Evolutionary conservation across 129 eudicot species (phyloP), one percentile per base, ranked within the genome.

Genomic region (Tagetes patula): DNA sequence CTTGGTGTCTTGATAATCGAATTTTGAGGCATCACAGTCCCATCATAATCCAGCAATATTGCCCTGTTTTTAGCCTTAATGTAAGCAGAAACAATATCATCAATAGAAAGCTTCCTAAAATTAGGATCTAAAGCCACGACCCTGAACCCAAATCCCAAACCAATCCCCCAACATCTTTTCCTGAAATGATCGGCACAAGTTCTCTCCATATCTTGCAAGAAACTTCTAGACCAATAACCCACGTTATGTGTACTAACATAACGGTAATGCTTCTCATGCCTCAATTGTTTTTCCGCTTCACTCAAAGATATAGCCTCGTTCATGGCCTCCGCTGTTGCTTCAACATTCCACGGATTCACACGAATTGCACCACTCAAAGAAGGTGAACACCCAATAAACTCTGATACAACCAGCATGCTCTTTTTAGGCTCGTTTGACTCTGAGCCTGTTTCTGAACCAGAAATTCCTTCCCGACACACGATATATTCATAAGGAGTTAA

Each of bases 371-470:
- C 97, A 83, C 96, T 91, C 12, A 91, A 74, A 12, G 97, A 91
- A 55, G 97, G 97, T 47, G 97, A 91, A 78, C 97, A 91, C 74
- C 97, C 97, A 3, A 91, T 86, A 62, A 91, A 91, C 77, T 88
- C 97, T 4, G 97, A 92, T 42, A 92, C 88, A 55, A 92, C 96
- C 78, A 92, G 70, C 97, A 88, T 92, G 81, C 97, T 92, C 83
- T 87, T 88, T 71, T 82, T 87, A 9, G 87, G 91, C 11, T 80
- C 89, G 73, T 56, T 71, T 27, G 71, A 3, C 69, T 81, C 81
- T 27, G 90, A 78, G 46, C 66, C 80, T 36, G 86, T 54, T 80
- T 80, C 95, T 47, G 83, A 78, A 36, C 80, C 86, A 40, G 88
- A 71, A 72, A 84, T 70, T 55, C 96, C 96, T 63, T 89, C 89